Evolutionary conservation across 306 rosid species (phyloP).

Genomic region (Neltuma alba): DNA sequence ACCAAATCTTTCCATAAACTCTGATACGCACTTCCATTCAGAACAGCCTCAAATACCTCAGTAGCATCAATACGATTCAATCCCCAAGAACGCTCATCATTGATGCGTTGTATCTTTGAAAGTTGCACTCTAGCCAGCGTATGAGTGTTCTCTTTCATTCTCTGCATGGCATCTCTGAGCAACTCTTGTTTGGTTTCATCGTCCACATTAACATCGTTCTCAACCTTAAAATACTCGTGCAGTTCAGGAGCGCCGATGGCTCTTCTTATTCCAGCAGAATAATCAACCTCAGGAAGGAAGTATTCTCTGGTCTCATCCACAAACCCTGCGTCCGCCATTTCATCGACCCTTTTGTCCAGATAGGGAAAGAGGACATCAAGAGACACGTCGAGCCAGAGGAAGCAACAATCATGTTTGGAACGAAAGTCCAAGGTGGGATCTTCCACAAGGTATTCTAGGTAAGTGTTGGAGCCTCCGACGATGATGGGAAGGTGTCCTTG

Average conservation of each 20-base stretch:
- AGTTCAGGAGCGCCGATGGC: constrained; percentile 44
- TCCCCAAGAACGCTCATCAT: constrained; percentile 17
- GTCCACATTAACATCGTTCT: background rate
- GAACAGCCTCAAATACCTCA: constrained; percentile 29
- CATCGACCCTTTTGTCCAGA: constrained; percentile 26
- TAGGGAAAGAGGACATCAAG: constrained; percentile 17
- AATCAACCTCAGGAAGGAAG: constrained; percentile 5
- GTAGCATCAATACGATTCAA: constrained; percentile 41
- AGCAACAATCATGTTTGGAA: constrained; percentile 12
- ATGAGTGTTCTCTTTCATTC: constrained; percentile 27
- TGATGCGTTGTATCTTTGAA: background rate
- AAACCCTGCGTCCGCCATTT: constrained; percentile 38
- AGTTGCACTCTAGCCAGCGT: constrained; percentile 11
- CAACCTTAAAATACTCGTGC: constrained; percentile 9
- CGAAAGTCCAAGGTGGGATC: constrained; percentile 9
- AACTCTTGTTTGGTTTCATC: background rate
- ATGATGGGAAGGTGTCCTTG: constrained; percentile 38
- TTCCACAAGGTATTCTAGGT: constrained; percentile 16
- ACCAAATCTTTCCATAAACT: constrained; percentile 25
- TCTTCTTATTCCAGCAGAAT: constrained; percentile 32
- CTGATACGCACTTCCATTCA: background rate
- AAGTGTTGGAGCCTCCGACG: constrained; percentile 47
- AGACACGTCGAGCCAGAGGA: constrained; percentile 36
- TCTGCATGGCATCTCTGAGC: background rate
- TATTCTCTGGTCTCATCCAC: constrained; percentile 12